Percentiles rank a stretch among this genome's conserved stretches.
Conservation (phyloP, 2,329 filamentous ascomycete genomes). For the Sporothrix protearum region DNA sequence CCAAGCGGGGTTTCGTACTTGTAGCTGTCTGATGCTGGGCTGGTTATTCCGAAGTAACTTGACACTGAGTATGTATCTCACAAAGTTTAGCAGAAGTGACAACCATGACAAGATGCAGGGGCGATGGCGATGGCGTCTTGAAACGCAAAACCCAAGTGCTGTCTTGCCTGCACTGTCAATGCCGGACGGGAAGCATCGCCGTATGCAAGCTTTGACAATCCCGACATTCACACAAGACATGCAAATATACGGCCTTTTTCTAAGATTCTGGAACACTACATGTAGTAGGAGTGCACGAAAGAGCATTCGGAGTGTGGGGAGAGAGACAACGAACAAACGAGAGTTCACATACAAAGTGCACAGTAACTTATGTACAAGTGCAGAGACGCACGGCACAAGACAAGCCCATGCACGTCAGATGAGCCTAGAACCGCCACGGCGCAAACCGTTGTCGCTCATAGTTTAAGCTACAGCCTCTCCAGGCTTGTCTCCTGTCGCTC, state of each 20-base stretch:
- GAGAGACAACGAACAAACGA: background rate
- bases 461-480: background rate
- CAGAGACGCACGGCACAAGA: background rate
- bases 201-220: background rate
- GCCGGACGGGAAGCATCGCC: background rate
- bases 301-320: background rate
- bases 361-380: background rate
- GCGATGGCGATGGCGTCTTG: background rate
- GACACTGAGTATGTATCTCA: background rate
- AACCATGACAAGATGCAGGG: background rate
- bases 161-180: background rate
- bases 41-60: too few species aligned
- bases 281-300: background rate
- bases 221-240: background rate
- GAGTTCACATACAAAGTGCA: background rate
- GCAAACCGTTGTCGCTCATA: background rate
- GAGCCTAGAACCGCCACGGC: background rate
- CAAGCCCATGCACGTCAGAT: background rate
- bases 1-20: background rate
- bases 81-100: background rate
- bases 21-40: background rate
- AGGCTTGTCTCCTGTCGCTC: background rate
- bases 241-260: background rate
- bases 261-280: background rate
- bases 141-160: background rate